phyloP scores from a whole-genome alignment of 192 early-diverging fungal genomes.

The Gaertneriomyces semiglobifer region DNA sequence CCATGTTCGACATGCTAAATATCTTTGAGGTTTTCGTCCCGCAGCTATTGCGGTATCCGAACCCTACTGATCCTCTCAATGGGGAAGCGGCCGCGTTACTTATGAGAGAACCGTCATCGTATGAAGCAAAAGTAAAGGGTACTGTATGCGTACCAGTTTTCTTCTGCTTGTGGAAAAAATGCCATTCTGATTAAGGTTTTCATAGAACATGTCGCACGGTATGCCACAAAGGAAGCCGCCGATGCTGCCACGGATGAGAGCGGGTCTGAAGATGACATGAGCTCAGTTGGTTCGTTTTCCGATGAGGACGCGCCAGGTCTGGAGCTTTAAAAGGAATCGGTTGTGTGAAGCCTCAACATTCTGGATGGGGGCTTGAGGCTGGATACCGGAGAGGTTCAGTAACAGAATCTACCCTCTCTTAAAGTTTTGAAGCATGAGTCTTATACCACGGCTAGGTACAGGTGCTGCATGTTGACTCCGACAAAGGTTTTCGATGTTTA shows the following conservation, averaged over 20 bases:
- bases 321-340: slow-evolving; percentile 58
- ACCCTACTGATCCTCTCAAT: slow-evolving; percentile 97
- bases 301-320: slow-evolving; percentile 80
- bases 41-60: slow-evolving; percentile 95
- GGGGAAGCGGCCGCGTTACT: slow-evolving; percentile 97
- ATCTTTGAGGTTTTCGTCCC: slow-evolving; percentile 99
- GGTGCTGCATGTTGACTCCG: too few relatives aligned
- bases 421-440: too few relatives aligned
- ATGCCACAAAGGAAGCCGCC: slow-evolving; percentile 82
- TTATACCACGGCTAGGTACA: too few relatives aligned
- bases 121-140: slow-evolving; percentile 94
- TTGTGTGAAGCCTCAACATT: too few relatives aligned
- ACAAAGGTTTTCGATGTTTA: too few relatives aligned
- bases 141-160: not conserved
- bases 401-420: too few relatives aligned
- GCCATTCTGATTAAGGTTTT: not conserved
- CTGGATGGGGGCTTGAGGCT: too few relatives aligned
- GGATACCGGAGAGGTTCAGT: too few relatives aligned
- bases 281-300: slow-evolving; percentile 74
- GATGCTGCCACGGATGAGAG: slow-evolving; percentile 64
- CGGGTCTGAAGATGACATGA: slow-evolving; percentile 66
- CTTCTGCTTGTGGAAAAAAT: too few relatives aligned
- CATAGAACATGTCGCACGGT: slow-evolving; percentile 74
- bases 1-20: slow-evolving; percentile 99
- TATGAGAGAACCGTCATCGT: slow-evolving; percentile 87